Conservation (phyloP, 2,329 filamentous ascomycete genomes). For the Fusarium avenaceum region DNA sequence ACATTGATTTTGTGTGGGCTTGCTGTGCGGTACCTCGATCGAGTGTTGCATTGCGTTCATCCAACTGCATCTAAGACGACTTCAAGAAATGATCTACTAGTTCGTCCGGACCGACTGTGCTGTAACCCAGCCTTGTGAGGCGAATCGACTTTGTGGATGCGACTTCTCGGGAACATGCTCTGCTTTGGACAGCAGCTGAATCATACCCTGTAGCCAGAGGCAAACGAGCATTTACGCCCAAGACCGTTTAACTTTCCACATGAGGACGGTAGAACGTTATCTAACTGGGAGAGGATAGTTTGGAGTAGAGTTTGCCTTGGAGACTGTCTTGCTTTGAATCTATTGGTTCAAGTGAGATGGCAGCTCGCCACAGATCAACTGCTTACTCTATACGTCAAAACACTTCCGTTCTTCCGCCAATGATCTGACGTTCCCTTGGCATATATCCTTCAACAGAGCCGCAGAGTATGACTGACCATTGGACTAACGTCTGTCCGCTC, state of each 20-base stretch:
- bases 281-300: not conserved
- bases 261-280: no score
- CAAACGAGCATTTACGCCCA: not conserved
- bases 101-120: not conserved
- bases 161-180: not conserved
- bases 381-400: no score
- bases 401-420: no score
- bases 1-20: not conserved
- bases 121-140: slow-evolving; percentile 29
- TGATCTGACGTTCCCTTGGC: no score
- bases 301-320: not conserved
- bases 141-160: slow-evolving; percentile 10
- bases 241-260: not conserved
- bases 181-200: not conserved
- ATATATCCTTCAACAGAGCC: not conserved
- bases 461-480: not conserved
- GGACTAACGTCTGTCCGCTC: no score
- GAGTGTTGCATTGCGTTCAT: slow-evolving; percentile 21
- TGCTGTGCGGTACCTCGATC: slow-evolving; percentile 9
- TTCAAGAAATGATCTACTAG: slow-evolving; percentile 29
- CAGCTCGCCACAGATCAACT: not conserved
- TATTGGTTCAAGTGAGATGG: not conserved
- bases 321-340: not conserved
- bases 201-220: not conserved
- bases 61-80: not conserved